Conservation (phyloP, 2,329 filamentous ascomycete genomes). For the Lachnellula hyalina region DNA sequence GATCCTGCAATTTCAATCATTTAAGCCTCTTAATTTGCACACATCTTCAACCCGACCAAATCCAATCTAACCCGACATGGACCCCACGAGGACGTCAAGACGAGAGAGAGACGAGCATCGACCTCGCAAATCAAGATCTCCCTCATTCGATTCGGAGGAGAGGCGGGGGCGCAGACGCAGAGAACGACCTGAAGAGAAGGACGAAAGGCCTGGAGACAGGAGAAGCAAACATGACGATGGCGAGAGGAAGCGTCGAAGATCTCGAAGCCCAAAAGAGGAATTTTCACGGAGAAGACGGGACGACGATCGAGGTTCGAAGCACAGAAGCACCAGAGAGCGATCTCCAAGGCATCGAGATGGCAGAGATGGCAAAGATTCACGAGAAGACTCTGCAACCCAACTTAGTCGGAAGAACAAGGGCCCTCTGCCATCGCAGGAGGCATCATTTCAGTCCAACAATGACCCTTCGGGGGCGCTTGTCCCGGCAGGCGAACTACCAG, state of each 20-base stretch:
- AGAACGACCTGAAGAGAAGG: conserved; percentile 1
- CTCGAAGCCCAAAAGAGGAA: conserved; percentile 24
- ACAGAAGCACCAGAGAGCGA: conserved; percentile 21
- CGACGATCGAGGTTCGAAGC: conserved; percentile 22
- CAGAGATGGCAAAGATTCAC: conserved; percentile 14
- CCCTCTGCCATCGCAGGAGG: conserved; percentile 55
- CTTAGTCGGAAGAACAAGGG: conserved; percentile 32
- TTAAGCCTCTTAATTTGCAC: background rate
- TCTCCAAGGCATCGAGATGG: conserved; percentile 21
- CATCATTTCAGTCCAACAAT: conserved; percentile 52
- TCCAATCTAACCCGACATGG: background rate
- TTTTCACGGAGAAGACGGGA: conserved; percentile 15
- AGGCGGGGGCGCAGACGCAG: conserved; percentile 20
- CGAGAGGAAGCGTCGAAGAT: conserved; percentile 25
- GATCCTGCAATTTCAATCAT: background rate
- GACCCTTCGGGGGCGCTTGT: conserved; percentile 31
- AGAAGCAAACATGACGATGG: conserved; percentile 19
- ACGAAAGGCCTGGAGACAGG: conserved; percentile 2
- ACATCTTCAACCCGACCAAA: background rate
- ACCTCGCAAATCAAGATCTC: conserved; percentile 20
- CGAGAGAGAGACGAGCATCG: conserved; percentile 16
- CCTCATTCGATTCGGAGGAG: conserved; percentile 27
- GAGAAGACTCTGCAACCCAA: conserved; percentile 21
- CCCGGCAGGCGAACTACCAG: conserved; percentile 39
- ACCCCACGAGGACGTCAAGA: background rate